A percentile compares a stretch with the other conserved stretches of the same genome.
Evolutionary conservation across 2,329 filamentous ascomycete genomes (phyloP).

Genomic region (Cadophora malorum): DNA sequence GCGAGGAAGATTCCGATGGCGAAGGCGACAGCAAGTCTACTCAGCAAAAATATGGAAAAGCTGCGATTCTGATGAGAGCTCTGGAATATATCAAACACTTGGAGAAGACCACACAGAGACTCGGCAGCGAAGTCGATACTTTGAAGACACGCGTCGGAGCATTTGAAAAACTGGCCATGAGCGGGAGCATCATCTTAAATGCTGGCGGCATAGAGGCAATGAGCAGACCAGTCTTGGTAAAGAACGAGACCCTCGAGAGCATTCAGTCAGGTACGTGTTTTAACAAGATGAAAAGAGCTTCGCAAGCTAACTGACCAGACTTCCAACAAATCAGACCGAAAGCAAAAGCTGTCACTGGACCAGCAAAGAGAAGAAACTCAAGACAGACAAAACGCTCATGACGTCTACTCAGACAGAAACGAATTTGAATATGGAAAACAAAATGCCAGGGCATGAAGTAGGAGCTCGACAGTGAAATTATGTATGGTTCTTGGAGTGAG

Average conservation of each 20-base stretch:
- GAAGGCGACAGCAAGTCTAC: conserved; percentile 24
- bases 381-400: background rate
- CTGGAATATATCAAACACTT: conserved; percentile 37
- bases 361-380: conserved; percentile 14
- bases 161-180: conserved; percentile 33
- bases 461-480: background rate
- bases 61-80: conserved; percentile 35
- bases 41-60: conserved; percentile 36
- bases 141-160: conserved; percentile 30
- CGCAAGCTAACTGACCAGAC: conserved; percentile 15
- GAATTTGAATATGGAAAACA: background rate
- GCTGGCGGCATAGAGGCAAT: conserved; percentile 10
- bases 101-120: conserved; percentile 31
- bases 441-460: background rate
- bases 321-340: conserved; percentile 24
- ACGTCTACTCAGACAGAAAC: background rate
- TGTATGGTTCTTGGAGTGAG: background rate
- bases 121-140: conserved; percentile 28
- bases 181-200: conserved; percentile 25
- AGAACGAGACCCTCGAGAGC: conserved; percentile 30
- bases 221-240: conserved; percentile 2
- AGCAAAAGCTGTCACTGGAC: conserved; percentile 8
- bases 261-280: conserved; percentile 29
- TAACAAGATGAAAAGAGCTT: background rate
- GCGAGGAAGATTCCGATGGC: conserved; percentile 23